Percentiles rank a stretch among this genome's conserved stretches.
Evolutionary conservation across 768 basidiomycete genomes (phyloP).

Genomic region (Hypholoma fasciculare): DNA sequence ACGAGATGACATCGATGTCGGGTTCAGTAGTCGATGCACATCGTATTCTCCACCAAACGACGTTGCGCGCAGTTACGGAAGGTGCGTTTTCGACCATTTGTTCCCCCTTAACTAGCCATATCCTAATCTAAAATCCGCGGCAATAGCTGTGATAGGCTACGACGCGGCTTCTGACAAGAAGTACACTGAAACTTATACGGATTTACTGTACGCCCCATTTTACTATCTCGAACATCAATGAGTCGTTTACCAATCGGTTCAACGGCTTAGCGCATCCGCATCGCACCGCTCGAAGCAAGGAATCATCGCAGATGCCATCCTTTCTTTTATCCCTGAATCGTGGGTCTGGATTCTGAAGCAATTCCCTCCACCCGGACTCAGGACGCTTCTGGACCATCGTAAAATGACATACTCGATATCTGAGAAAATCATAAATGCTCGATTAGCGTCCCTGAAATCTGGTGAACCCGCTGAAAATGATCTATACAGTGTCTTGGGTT

Average conservation of each 20-base stretch:
- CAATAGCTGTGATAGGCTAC: conserved; percentile 6
- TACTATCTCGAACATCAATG: too few relatives aligned
- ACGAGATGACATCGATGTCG: conserved; percentile 4
- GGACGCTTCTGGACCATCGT: neutral
- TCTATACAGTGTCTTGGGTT: neutral
- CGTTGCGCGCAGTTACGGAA: conserved; percentile 1
- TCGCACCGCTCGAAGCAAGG: neutral
- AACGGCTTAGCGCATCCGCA: neutral
- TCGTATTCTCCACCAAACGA: neutral
- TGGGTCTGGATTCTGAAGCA: neutral
- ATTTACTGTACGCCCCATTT: neutral
- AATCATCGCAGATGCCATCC: neutral
- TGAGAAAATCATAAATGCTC: neutral
- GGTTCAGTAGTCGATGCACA: neutral
- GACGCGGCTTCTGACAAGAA: neutral
- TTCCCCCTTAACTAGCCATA: neutral
- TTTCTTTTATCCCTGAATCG: neutral
- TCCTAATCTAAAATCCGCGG: too few relatives aligned
- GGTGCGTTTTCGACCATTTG: neutral
- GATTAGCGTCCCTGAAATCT: neutral
- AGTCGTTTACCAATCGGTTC: neutral
- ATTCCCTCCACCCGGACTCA: neutral
- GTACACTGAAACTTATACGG: neutral
- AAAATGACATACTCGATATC: neutral
- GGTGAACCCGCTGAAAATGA: neutral